Evolutionary conservation across 441 rosid genomes (phyloP), one percentile per base, ranked within the genome.

Genomic region (Kokia cookei): DNA sequence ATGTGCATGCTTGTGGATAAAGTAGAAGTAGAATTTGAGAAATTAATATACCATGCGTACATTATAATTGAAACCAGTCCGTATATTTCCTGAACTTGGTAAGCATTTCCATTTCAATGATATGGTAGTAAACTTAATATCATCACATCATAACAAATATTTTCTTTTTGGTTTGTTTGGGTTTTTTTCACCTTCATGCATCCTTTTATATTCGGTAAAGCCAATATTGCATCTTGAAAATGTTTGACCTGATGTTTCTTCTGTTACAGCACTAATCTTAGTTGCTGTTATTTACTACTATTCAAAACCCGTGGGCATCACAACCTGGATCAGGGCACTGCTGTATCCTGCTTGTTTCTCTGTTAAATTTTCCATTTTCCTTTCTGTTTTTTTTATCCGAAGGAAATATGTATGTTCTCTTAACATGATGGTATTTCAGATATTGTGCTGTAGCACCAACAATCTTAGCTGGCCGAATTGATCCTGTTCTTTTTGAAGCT

Each of bases 401-500:
- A 43, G 78, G 54, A 53, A 63, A 53, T 35, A 35, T 64, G 62
- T 26, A 42, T n/a, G 67, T 75, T 81, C 78, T 76, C 84, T 83
- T 83, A 79, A 79, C 73, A 59, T 37, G 67, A 75, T 67, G 71
- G 37, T 24, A 37, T 76, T 81, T 78, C 76, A 94, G 98, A 87
- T 94, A 88, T 85, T 91, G 92, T 73, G 93, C 97, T 64, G 12
- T 91, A 57, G 98, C 98, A 48, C 99, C 99, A 59, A 91, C 96
- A 48, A 61, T 93, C 75, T 82, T 95, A 80, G 90, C 89, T 77
- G 94, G 99, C 64, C 94, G 85, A 79, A 90, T 95, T 67, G 86
- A 87, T 81, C 97, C 97, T 2, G 71, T 85, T 70, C 92, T 95
- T 58, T 93, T 95, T 72, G 98, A 95, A 73, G 96, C 98, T 78